Percentiles rank a stretch among this genome's conserved stretches.
Conservation (phyloP, 192 early-diverging fungal genomes). For the Coemansia sp. region DNA sequence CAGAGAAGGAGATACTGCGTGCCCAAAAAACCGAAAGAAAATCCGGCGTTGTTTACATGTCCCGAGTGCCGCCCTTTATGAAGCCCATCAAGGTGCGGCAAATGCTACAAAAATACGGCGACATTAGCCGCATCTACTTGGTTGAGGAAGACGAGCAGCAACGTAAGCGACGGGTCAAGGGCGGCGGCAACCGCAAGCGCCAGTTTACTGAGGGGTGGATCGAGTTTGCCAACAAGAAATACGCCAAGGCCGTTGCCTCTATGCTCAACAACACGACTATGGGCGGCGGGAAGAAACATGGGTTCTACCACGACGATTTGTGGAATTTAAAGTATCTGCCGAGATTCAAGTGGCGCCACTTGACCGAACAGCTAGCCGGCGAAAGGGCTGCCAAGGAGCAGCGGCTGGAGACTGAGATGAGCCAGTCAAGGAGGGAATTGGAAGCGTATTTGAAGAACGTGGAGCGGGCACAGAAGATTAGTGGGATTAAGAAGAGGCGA, state of each 20-base stretch:
- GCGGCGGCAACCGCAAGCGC: slow-evolving; percentile 75
- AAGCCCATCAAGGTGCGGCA: slow-evolving; percentile 74
- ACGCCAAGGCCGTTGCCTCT: slow-evolving; percentile 73
- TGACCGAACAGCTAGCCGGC: slow-evolving; percentile 87
- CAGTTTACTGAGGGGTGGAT: slow-evolving; percentile 97
- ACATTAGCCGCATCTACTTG: slow-evolving; percentile 82
- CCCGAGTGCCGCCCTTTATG: slow-evolving; percentile 92
- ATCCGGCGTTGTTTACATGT: slow-evolving; percentile 89
- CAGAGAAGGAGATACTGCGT: slow-evolving; percentile 51
- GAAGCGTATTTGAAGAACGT: slow-evolving; percentile 88
- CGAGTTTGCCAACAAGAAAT: slow-evolving; percentile 90
- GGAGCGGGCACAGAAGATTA: slow-evolving; percentile 82
- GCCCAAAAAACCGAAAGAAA: slow-evolving; percentile 55
- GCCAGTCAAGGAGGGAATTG: slow-evolving; percentile 80
- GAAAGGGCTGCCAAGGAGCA: slow-evolving; percentile 77
- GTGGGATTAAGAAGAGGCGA: slow-evolving; percentile 72
- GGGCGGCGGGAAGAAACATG: slow-evolving; percentile 78
- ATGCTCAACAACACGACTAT: slow-evolving; percentile 81
- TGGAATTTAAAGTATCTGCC: slow-evolving; percentile 98
- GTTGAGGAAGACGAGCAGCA: slow-evolving; percentile 76
- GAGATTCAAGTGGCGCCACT: slow-evolving; percentile 94
- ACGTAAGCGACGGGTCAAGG: slow-evolving; percentile 79
- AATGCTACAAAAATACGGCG: slow-evolving; percentile 71
- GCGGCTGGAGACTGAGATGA: slow-evolving; percentile 76
- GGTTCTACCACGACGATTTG: slow-evolving; percentile 86